Evolutionary conservation across 2,329 filamentous ascomycete species (phyloP), one percentile per base, ranked within the genome.

Genomic region (Diplodia scrobiculata): DNA sequence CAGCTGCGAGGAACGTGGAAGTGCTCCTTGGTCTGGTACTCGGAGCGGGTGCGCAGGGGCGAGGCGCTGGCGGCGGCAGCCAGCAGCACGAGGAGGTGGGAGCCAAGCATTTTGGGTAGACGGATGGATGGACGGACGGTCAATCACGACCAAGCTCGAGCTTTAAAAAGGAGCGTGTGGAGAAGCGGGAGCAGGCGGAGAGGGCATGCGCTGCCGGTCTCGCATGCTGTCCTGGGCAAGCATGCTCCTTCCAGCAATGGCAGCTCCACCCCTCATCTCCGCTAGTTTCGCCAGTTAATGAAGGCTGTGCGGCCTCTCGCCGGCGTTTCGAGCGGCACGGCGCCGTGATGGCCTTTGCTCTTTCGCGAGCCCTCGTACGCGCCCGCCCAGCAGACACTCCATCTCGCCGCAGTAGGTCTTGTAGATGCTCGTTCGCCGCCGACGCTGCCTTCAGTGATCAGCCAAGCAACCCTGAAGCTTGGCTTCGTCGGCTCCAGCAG

Each of bases 1-100:
- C 85, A 88, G 64, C 76, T 76, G 34, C 75, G 73, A 6, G 86
- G 85, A 11, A 84, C 81, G 69, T 75, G 69, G 72, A 87, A 84
- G 17, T 77, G 78, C 67, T 87, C 85, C 75, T 87, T 88, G 69
- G 87, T 77, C 6, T 75, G 74, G 71, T 85, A 85, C 0, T 77
- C 73, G 29, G 79, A 77, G 48, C 79, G 77, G 7, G 76, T 70
- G 25, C 55, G 65, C 50, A 66, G 25, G 14, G 65, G 55, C 17
- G 58, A 66, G 27, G 64, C 50, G 25, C 25, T 27, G n/a, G 41
- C 50, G 27, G 38, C 55, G 11, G 55, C 55, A 11, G 55, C 55
- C 51, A 51, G 34, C 55, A 66, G 48, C 25, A 66, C 25, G 27
- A 66, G n/a, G 14, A 66, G 19, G 50, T 34, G 19, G 19, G 48